These are phyloP conservation scores for Fraxinus anomala DNA, from an alignment of 257 asterid genomes.

Conservation along the genomic window DNA sequence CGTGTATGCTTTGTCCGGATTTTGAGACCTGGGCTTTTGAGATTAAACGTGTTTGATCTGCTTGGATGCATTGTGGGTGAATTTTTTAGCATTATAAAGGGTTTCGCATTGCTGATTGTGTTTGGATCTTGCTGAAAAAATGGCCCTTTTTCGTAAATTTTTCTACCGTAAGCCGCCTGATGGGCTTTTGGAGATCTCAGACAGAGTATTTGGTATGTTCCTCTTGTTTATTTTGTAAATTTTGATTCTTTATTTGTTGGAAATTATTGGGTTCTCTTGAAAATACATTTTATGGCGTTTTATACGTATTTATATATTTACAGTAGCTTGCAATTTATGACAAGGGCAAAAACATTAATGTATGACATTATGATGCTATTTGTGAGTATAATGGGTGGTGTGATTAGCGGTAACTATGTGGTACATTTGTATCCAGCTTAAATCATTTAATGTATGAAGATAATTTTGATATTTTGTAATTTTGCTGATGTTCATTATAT, in stretches of 20 bases:
- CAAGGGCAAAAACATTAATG: not conserved
- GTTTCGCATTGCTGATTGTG: constrained; percentile 28
- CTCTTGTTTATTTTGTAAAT: constrained; percentile 14
- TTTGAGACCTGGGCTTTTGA: constrained; percentile 26
- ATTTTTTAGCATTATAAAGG: constrained; percentile 29
- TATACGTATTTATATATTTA: not conserved
- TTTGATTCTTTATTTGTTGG: constrained; percentile 6
- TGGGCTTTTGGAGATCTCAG: constrained; percentile 59
- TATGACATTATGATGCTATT: not conserved
- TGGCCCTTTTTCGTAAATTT: constrained; percentile 54
- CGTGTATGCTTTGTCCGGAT: constrained; percentile 19
- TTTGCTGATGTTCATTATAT: not conserved
- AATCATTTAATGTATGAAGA: not conserved
- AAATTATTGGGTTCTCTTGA: constrained; percentile 16
- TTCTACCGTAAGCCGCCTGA: constrained; percentile 60
- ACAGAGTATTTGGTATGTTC: constrained; percentile 52
- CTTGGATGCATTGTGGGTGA: constrained; percentile 29
- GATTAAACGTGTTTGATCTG: constrained; percentile 8
- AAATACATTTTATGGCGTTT: not conserved
- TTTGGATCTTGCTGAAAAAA: constrained; percentile 34
- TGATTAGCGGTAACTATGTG: not conserved
- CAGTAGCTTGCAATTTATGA: not conserved
- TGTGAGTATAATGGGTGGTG: not conserved
- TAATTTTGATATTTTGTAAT: not conserved
- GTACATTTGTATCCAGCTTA: not conserved